Base-by-base conservation (phyloP, 1,284 basidiomycete genomes). In the Apiotrichum domesticum region DNA sequence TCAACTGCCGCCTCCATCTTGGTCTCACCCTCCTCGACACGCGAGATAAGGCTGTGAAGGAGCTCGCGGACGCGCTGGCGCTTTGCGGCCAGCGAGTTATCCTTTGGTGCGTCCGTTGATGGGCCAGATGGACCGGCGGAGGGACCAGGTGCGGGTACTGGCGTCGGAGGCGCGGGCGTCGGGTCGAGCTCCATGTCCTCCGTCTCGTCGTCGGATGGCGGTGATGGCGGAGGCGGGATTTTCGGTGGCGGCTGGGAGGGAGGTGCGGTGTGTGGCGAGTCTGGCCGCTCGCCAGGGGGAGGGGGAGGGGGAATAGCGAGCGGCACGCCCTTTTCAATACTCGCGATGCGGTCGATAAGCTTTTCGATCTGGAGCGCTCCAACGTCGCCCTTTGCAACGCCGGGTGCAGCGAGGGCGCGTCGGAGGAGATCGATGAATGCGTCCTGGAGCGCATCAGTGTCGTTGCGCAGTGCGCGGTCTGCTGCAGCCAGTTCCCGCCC, bases 381-480 rank as follows among this genome's bases (percentile, higher is more conserved):
- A 10, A 51, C 35, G n/a, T 50, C 37, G 32, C 47, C 46, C 10
- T 45, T 21, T 4, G 6, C 6, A 3, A 39, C 43, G 13, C 51
- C 56, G 6, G 52, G 49, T 4, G 35, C 37, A 6, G 52, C 34
- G 6, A 54, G 35, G n/a, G 46, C 53, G 11, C 40, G 35, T 15
- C 34, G 51, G 41, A 59, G 33, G 6, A 59, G 51, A 3, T 32
- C 32, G 6, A 50, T 41, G 37, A 59, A 52, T 7, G 50, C 21
- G 13, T 44, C 46, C 46, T 50, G 50, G 21, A 59, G 34, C 37
- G 15, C 32, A 5, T 32, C 49, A 6, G 46, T 55, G 9, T 52
- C 46, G 14, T 7, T 33, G 7, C 15, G 15, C 15, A 59, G 42
- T 3, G 21, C 43, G 3, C 29, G 3, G 21, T 59, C 57, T 1